Evolutionary conservation across 139 green algal species (phyloP), one percentile per base, ranked within the genome.

Genomic region (Chlamydomonas sp.): DNA sequence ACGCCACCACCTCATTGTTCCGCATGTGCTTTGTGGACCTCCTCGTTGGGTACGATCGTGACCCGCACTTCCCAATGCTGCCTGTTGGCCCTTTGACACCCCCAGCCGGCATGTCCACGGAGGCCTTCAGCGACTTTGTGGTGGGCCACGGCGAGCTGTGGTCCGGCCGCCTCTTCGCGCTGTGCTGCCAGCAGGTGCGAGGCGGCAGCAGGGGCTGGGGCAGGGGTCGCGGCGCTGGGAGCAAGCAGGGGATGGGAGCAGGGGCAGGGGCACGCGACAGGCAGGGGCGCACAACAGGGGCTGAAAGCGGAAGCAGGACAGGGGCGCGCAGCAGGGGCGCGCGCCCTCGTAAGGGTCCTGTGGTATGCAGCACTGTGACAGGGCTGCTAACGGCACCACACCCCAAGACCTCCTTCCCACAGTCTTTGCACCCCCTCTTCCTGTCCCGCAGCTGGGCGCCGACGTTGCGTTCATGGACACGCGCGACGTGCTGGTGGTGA

Each of bases 111-210:
- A 96, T 97, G 85, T 93, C 95, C 64, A 98, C 96, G 2, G 95
- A 99, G 2, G 92, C 95, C 0, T 99, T 99, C 92, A 94, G 94
- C 3, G 98, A 99, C 90, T 99, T 97, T 91, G 96, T 99, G 62
- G 97, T 99, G 49, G 98, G 98, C 16, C 98, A 99, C 83, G 98
- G 98, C 49, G 98, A 99, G 92, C 93, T 99, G n/a, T 99, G 98
- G 98, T 97, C 92, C 66, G 97, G 96, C n/a, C 93, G 93, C 83
- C 93, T 99, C 62, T 94, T 97, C 31, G 89, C 96, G 0, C 92
- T 95, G 1, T 89, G 85, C 20, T 95, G 95, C 88, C 81, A 90
- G 58, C 87, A 96, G 91, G 83, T 95, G 79, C 93, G 95, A n/a
- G 88, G 1, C 59, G 9, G 9, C 18, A 9, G 8, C 8, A 31